Percentiles rank a stretch among this genome's conserved stretches.
These are phyloP conservation scores for Glebionis coronaria DNA, from an alignment of 129 eudicot genomes.

Conservation along the genomic window DNA sequence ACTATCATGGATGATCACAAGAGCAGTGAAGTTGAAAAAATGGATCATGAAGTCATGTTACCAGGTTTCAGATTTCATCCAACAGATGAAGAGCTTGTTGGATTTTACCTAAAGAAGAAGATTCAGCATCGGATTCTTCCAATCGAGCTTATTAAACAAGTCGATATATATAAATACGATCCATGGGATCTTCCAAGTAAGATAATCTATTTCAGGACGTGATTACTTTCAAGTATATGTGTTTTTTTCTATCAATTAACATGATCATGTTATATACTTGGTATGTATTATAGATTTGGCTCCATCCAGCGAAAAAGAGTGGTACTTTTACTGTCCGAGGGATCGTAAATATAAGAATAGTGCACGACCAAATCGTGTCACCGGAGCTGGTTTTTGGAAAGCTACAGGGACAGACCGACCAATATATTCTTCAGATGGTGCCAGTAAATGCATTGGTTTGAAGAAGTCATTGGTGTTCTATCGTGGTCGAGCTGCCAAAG, in stretches of 20 bases:
- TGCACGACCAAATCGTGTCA: constrained; percentile 83
- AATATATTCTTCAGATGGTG: constrained; percentile 61
- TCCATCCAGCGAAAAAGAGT: constrained; percentile 85
- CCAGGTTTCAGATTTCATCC: constrained; percentile 97
- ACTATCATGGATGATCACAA: constrained; percentile 72
- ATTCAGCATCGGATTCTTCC: constrained; percentile 58
- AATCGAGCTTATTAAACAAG: constrained; percentile 80
- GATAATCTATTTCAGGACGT: constrained; percentile 5
- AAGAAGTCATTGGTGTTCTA: constrained; percentile 89
- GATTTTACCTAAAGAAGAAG: constrained; percentile 72
- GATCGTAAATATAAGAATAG: constrained; percentile 87
- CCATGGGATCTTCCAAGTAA: constrained; percentile 99
- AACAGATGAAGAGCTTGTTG: constrained; percentile 94
- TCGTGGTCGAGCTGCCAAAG: constrained; percentile 93
- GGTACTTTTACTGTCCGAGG: constrained; percentile 97
- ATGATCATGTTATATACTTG: neutral
- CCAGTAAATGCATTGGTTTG: constrained; percentile 67
- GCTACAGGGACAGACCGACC: constrained; percentile 97
- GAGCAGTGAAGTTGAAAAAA: constrained; percentile 40
- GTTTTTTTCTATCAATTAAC: neutral
- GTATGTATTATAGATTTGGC: constrained; percentile 54
- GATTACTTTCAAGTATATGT: neutral
- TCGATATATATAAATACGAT: constrained; percentile 79
- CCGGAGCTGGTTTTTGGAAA: constrained; percentile 92
- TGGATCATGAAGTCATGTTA: constrained; percentile 66